Evolutionary conservation across 2,329 filamentous ascomycete genomes (phyloP), one percentile per base, ranked within the genome.

Genomic region (Byssothecium circinans): DNA sequence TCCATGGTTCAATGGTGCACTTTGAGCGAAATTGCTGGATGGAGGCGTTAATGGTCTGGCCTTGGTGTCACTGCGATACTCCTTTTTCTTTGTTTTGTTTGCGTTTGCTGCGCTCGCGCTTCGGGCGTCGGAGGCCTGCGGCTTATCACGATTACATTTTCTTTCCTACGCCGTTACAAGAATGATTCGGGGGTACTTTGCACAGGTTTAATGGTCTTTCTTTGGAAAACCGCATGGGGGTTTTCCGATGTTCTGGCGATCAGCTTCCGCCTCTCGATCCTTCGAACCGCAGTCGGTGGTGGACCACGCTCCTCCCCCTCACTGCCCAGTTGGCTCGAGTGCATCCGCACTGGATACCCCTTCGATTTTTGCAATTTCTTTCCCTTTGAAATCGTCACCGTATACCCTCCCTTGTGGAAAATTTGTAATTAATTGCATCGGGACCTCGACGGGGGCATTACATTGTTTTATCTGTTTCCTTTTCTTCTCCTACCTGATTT

Each of bases 341-440:
- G 36, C 40, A 43, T 39, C 23, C 32, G 18, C 22, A 27, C 17
- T 20, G 15, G 23, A 58, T 53, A 58, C 41, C 47, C 56, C 59
- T n/a, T 52, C 41, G 36, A 40, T 33, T 52, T 47, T 62, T 38
- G 64, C 57, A 59, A 67, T 49, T 57, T 53, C 41, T 59, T 59
- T 48, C 50, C 54, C 49, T 60, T 63, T 43, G 49, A 62, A 57
- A 49, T 42, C 51, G 33, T 53, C 58, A 56, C 48, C 34, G 38
- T 19, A 60, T 66, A 47, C 52, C 52, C 59, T 50, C 38, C 58
- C 60, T 48, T 8, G 29, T 56, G 57, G 62, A 54, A 22, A 15
- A 10, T 37, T 50, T 68, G 65, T 70, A 70, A 69, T 69, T 69
- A 69, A 68, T 69, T 65, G 65, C 61, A 67, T 63, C 60, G 59